Evolutionary conservation across 2,329 filamentous ascomycete genomes (phyloP).

Genomic region (Coniochaeta hoffmannii): DNA sequence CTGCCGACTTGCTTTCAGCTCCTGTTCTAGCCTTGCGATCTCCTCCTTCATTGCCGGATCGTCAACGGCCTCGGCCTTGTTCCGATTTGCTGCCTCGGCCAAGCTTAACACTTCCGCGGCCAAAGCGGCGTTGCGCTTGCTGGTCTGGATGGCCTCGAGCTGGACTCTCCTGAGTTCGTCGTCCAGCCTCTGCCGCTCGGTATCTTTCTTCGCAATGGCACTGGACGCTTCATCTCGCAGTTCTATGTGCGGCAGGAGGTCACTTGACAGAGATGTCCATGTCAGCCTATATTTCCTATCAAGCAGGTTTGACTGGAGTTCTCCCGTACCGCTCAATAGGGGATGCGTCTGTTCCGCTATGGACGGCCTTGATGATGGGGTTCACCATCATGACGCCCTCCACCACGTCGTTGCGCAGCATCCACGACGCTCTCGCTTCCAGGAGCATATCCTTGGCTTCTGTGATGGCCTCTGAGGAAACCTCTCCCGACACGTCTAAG

Average conservation of each 20-base stretch:
- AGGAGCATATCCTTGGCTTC: conserved; percentile 59
- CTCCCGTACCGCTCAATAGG: conserved; percentile 57
- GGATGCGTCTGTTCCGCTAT: conserved; percentile 56
- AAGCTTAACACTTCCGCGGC: conserved; percentile 57
- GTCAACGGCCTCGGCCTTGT: conserved; percentile 42
- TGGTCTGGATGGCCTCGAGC: conserved; percentile 47
- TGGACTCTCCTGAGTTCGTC: conserved; percentile 49
- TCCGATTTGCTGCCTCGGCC: conserved; percentile 28
- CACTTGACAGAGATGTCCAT: conserved; percentile 33
- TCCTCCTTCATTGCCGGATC: conserved; percentile 40
- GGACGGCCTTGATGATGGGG: conserved; percentile 70
- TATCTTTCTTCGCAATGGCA: conserved; percentile 51
- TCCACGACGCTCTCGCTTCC: conserved; percentile 62
- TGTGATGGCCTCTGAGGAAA: conserved; percentile 40
- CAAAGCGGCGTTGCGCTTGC: conserved; percentile 54
- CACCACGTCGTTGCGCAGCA: conserved; percentile 60
- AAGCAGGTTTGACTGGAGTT: not conserved
- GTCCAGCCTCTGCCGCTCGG: conserved; percentile 41
- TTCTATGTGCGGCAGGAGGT: conserved; percentile 58
- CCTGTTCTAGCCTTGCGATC: conserved; percentile 49
- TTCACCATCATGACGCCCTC: conserved; percentile 64
- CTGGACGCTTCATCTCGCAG: conserved; percentile 62
- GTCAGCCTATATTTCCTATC: not conserved
- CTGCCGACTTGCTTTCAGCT: conserved; percentile 55
- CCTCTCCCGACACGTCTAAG: not conserved